These are phyloP conservation scores for Filobasidium floriforme DNA, from an alignment of 768 basidiomycete species.

Conservation along the genomic window DNA sequence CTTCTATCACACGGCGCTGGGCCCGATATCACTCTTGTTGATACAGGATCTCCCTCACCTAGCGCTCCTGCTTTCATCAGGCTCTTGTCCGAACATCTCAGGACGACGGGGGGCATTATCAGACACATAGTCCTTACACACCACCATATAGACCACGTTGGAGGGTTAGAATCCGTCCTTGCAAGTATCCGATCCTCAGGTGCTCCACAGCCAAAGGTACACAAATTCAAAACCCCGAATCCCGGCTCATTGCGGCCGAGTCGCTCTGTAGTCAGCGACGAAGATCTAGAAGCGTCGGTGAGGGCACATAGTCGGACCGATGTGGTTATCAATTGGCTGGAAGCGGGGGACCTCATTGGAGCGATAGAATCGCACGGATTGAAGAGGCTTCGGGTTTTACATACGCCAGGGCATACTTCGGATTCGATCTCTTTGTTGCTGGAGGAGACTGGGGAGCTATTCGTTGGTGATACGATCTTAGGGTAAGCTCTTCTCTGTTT, in stretches of 20 bases:
- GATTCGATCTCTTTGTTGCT: constrained; percentile 12
- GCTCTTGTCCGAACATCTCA: too few species aligned
- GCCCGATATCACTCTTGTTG: not conserved
- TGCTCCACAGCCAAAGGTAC: constrained; percentile 2
- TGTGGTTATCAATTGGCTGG: constrained; percentile 7
- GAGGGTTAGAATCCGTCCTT: constrained; percentile 9
- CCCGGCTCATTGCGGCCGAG: not conserved
- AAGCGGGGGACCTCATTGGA: not conserved
- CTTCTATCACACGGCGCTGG: not conserved
- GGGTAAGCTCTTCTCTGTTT: constrained; percentile 2
- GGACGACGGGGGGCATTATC: constrained; percentile 2
- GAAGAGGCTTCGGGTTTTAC: not conserved
- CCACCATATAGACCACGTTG: constrained; percentile 21
- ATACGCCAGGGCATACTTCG: constrained; percentile 20
- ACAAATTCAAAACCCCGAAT: constrained; percentile 9
- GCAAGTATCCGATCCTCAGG: not conserved
- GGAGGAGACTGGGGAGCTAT: constrained; percentile 10
- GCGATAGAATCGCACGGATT: not conserved
- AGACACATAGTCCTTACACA: constrained; percentile 19
- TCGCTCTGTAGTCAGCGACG: not conserved
- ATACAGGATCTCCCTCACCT: not conserved
- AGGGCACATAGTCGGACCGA: not conserved
- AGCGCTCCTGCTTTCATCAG: not conserved
- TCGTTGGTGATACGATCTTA: constrained; percentile 15
- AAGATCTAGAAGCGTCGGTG: not conserved